Base-by-base conservation (phyloP, 805 yeast genomes). In the Yarrowia deformans region DNA sequence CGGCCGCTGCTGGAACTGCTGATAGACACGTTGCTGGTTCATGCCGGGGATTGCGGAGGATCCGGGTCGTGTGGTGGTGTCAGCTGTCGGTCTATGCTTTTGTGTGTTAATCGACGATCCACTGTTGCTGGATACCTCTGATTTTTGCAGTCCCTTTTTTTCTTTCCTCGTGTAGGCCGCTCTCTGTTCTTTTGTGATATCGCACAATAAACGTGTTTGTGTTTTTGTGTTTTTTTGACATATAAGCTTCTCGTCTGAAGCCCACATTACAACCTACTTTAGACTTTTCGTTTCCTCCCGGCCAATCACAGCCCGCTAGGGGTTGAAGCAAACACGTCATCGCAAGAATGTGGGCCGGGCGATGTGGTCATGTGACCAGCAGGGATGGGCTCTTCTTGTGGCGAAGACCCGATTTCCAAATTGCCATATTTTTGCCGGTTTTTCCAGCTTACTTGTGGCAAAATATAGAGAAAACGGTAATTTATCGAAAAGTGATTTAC, bases 161-260 rank as follows among this genome's bases (percentile, higher is more conserved):
- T 23, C 29, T 23, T 23, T 23, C 29, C 29, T 23, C 29, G 29
- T 23, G 29, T 23, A 23, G 29, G 29, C 29, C n/a, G n/a, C n/a
- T 2, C 29, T 23, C 29, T 37, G 23, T 60, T 34, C 45, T 60
- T 45, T 45, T 34, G 64, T 56, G 64, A 56, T 56, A 43, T 56
- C 48, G 63, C 48, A 56, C 63, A 56, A 56, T 42, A 43, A 60
- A 60, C 66, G 66, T 60, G 66, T 60, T 45, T 49, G 66, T 60
- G 66, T 60, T 45, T 49, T 60, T 58, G 37, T 58, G 37, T 43
- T 60, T 43, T 60, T 60, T 60, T 49, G 37, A 29, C 18, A 12
- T 18, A 39, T 45, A 45, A 60, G 66, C 66, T 60, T 60, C 45
- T 60, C 60, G 60, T 35, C 60, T 54, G 29, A 4, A 4, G 35